Base-by-base conservation (phyloP, 2,329 filamentous ascomycete species). In the Parascedosporium putredinis region DNA sequence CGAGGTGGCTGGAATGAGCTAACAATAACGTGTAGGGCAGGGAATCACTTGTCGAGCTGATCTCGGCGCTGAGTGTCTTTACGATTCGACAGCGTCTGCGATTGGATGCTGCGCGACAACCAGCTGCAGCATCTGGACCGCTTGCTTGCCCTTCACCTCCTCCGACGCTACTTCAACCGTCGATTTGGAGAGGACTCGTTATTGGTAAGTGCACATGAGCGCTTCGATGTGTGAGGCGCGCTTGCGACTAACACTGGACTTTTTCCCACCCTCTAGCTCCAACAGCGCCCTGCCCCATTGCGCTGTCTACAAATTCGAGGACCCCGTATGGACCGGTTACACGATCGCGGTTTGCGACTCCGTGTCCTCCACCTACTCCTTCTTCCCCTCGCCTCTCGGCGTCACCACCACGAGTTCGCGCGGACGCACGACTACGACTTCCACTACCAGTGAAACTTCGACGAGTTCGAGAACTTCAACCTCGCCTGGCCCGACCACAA, bases 81-180 rank as follows among this genome's bases (percentile, higher is more conserved):
- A 42, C 10, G 47, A 49, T 10, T 16, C 22, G 3, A 20, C 2
- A n/a, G 47, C 47, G 16, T 42, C 34, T 8, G 47, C 47, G 7
- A 27, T 49, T 9, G 47, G 47, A 25, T 49, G 47, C 36, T 49
- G 47, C 47, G 47, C 47, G 47, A 49, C 47, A 16, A 31, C 22
- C 2, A 43, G n/a, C 36, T 49, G 47, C 27, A 22, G 43, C 25
- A 49, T 49, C 36, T 49, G 47, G 47, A 49, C 47, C 9, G 47
- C 47, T 25, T 49, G 47, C 18, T n/a, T 49, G 18, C 23, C 38
- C 16, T 9, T 14, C 23, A 49, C 47, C 16, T 34, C 34, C 9
- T 49, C 47, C 14, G 34, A 29, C 24, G 24, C 5, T 7, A 31
- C 24, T 24, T 43, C 16, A 25, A 49, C 47, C 9, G 47, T 36